Percentiles rank a stretch among this genome's conserved stretches.
phyloP scores from a whole-genome alignment of 345 rosid species.

The Stellera chamaejasme region DNA sequence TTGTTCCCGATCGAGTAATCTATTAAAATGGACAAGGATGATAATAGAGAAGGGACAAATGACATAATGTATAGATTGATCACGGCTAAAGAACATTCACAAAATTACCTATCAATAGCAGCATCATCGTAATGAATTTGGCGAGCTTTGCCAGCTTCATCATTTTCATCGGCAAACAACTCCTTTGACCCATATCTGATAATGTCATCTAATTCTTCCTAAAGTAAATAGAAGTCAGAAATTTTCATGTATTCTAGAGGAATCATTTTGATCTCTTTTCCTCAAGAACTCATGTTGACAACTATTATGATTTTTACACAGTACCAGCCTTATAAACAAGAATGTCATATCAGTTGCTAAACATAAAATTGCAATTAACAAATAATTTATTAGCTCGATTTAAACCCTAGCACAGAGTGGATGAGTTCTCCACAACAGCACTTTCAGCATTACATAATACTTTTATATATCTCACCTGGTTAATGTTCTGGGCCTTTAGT shows the following conservation, averaged over 20 bases:
- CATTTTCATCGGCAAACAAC: constrained; percentile 92
- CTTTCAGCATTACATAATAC: not conserved
- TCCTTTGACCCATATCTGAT: constrained; percentile 98
- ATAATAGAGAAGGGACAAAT: not conserved
- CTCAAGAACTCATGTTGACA: too few species aligned
- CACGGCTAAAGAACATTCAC: constrained; percentile 1
- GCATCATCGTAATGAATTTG: constrained; percentile 95
- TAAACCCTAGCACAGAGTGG: not conserved
- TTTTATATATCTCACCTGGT: constrained; percentile 51
- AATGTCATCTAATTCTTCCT: constrained; percentile 98
- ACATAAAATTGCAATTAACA: too few species aligned
- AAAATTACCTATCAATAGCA: constrained; percentile 77
- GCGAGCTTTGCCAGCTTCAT: constrained; percentile 90
- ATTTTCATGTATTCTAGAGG: not conserved
- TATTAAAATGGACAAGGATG: constrained; percentile 20
- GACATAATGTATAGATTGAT: too few species aligned
- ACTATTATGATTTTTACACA: too few species aligned
- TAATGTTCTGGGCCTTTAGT: constrained; percentile 91
- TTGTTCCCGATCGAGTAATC: constrained; percentile 92
- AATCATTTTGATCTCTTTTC: too few species aligned
- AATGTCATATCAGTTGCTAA: too few species aligned
- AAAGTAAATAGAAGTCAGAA: constrained; percentile 16
- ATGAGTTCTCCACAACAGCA: too few species aligned
- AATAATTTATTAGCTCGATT: too few species aligned
- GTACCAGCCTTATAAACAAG: too few species aligned